phyloP scores from a whole-genome alignment of 1,139 yeast species.

The Sugiyamaella novakii region DNA sequence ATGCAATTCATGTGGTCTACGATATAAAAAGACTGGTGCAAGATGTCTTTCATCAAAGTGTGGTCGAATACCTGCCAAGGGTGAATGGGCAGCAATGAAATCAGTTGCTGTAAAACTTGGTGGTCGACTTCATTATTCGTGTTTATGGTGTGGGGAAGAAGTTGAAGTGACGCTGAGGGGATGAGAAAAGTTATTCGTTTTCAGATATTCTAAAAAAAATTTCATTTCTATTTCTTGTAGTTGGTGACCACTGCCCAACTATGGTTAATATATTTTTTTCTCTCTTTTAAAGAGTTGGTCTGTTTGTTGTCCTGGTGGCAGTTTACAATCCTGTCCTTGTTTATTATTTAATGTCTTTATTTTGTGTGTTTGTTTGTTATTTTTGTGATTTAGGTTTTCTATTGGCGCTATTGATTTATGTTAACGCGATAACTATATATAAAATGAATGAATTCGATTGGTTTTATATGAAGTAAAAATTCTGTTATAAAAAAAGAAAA shows the following conservation, averaged over 20 bases:
- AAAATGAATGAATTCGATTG: neutral
- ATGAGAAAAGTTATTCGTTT: too few relatives aligned
- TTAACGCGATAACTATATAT: conserved; percentile 3
- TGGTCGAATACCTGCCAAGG: conserved; percentile 90
- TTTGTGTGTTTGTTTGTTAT: conserved; percentile 2
- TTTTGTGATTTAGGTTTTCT: conserved; percentile 8
- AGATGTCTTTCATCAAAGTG: conserved; percentile 77
- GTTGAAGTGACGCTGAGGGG: conserved; percentile 49
- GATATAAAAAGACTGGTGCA: conserved; percentile 92
- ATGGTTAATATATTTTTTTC: too few relatives aligned
- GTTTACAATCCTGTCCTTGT: too few relatives aligned
- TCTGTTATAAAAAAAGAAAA: too few relatives aligned
- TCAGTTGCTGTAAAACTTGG: conserved; percentile 58
- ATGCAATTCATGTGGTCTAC: conserved; percentile 93
- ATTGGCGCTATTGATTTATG: conserved; percentile 11
- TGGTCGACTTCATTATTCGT: conserved; percentile 48
- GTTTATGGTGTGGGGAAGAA: conserved; percentile 69
- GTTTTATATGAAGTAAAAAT: too few relatives aligned
- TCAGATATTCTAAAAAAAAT: too few relatives aligned
- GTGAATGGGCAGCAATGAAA: conserved; percentile 92
- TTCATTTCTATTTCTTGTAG: too few relatives aligned
- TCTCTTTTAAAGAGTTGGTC: too few relatives aligned
- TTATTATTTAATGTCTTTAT: conserved; percentile 15
- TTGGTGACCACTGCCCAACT: too few relatives aligned
- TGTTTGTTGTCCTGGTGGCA: too few relatives aligned